Base-by-base conservation (phyloP, 1,139 yeast species). In the Pichia norvegensis region DNA sequence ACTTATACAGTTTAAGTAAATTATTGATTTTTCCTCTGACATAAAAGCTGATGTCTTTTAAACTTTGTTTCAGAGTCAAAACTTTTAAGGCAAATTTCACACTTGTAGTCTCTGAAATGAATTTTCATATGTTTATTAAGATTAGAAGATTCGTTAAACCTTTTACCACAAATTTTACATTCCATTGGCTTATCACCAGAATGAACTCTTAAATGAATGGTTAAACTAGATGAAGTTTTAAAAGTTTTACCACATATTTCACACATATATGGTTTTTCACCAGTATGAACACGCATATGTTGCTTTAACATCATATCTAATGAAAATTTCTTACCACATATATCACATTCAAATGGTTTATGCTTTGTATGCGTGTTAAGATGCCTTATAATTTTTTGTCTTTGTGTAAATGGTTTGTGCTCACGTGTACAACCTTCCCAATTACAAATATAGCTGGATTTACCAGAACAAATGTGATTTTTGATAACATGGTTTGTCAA, bases 81-180 rank as follows among this genome's bases (percentile, higher is more conserved):
- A 47, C 74, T 70, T 52, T 66, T 68, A 10, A 73, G 67, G 59
- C 88, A 81, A 14, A 55, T 53, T 2, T 64, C 68, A 60, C 88
- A 81, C 45, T 67, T 69, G 59, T 62, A 76, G 33, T 64, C 61
- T 50, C 79, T 72, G 38, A 66, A 64, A 60, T 84, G 94, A 2
- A 75, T 76, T 58, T 77, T 83, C 81, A 86, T 76, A 62, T 92
- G 98, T 59, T 92, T 92, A 22, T 87, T 81, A 55, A 90, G 69
- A 60, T 92, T 90, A 16, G 95, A 84, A 40, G 92, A 80, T 61
- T 92, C 97, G 50, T 94, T 82, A 59, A 92, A 92, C 45, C 87
- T 67, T 63, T 86, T 87, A 22, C 78, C 82, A 62, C 98, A 92
- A 67, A 77, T 75, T 53, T 80, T 81, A 64, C 98, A 92, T 38